phyloP scores from a whole-genome alignment of 371 early-diverging fungal genomes.

The Rhizopus arrhizus region DNA sequence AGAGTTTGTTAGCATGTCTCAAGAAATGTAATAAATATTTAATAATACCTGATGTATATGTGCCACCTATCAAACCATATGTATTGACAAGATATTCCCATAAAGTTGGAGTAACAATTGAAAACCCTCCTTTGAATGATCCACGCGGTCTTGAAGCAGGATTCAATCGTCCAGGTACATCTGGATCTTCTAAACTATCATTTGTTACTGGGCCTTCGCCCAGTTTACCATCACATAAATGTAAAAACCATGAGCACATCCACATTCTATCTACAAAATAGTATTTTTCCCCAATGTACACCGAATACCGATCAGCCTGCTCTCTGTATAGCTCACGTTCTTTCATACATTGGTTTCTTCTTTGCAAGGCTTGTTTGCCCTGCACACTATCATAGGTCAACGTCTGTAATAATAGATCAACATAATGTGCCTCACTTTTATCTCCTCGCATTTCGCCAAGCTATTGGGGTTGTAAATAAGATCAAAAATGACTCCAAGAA shows the following conservation, averaged over 20 bases:
- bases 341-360: slow-evolving; percentile 39
- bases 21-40: background rate
- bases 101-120: slow-evolving; percentile 42
- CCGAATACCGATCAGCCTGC: slow-evolving; percentile 35
- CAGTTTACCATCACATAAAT: slow-evolving; percentile 51
- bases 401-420: slow-evolving; percentile 31
- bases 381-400: slow-evolving; percentile 43
- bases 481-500: too few relatives aligned
- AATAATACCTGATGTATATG: slow-evolving; percentile 38
- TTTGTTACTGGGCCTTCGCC: slow-evolving; percentile 41
- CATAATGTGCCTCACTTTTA: slow-evolving; percentile 45
- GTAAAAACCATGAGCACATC: slow-evolving; percentile 50
- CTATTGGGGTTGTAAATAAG: slow-evolving; percentile 7
- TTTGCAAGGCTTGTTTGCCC: slow-evolving; percentile 33
- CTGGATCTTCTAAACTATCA: slow-evolving; percentile 32
- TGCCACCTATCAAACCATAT: slow-evolving; percentile 40
- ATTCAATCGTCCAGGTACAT: slow-evolving; percentile 29
- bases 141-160: slow-evolving; percentile 42
- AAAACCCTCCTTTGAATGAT: slow-evolving; percentile 41
- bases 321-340: slow-evolving; percentile 38
- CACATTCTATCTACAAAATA: slow-evolving; percentile 50
- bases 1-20: background rate
- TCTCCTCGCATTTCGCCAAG: slow-evolving; percentile 52
- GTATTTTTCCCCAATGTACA: slow-evolving; percentile 27
- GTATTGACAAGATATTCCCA: slow-evolving; percentile 48